These are phyloP conservation scores for Cytospora chrysosperma DNA, from an alignment of 2,329 filamentous ascomycete genomes.

Conservation along the genomic window DNA sequence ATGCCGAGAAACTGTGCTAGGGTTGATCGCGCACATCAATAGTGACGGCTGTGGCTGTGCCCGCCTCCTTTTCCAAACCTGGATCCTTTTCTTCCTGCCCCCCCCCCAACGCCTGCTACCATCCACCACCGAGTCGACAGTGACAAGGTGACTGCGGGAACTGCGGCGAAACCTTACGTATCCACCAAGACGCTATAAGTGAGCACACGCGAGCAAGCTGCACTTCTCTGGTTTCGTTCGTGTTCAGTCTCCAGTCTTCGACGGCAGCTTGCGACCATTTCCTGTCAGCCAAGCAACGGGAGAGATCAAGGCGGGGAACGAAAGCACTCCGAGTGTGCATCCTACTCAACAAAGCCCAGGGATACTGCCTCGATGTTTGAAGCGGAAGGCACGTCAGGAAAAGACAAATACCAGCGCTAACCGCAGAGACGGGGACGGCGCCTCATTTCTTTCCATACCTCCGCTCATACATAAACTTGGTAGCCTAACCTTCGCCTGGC, in stretches of 20 bases:
- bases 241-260: not conserved
- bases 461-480: not conserved
- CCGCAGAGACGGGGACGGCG: no score
- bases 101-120: not conserved
- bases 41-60: slow-evolving; percentile 10
- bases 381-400: not conserved
- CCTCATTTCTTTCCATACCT: not conserved
- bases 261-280: not conserved
- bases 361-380: not conserved
- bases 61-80: not conserved
- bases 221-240: not conserved
- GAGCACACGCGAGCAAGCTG: not conserved
- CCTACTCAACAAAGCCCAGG: not conserved
- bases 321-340: not conserved
- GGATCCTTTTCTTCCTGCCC: not conserved
- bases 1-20: not conserved
- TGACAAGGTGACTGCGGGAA: not conserved
- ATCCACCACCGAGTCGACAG: not conserved
- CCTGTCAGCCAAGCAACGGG: not conserved
- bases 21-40: slow-evolving; percentile 3
- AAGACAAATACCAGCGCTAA: not conserved
- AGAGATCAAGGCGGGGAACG: no score
- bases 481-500: not conserved
- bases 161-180: not conserved
- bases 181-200: slow-evolving; percentile 9